Evolutionary conservation across 2,329 filamentous ascomycete genomes (phyloP).

Genomic region (Ceratocystis alfenasii): DNA sequence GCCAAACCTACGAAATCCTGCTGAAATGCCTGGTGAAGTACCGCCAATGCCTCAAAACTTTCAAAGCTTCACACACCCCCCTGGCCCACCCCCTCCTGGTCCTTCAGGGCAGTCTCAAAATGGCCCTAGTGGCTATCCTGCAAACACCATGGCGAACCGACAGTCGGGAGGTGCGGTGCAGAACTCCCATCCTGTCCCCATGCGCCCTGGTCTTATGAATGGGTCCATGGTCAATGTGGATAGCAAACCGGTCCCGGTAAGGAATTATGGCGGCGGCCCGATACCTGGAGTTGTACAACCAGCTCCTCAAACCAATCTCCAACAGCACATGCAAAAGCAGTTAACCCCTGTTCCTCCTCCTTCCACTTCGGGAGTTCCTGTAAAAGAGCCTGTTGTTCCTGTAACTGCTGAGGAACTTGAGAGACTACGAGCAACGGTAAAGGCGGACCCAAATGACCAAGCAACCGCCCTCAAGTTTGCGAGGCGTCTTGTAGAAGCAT

Average conservation of each 20-base stretch:
- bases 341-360: conserved; percentile 26
- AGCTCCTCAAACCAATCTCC: conserved; percentile 26
- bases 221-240: conserved; percentile 45
- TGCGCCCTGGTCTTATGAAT: conserved; percentile 50
- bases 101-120: background rate
- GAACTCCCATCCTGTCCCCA: conserved; percentile 46
- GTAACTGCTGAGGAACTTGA: conserved; percentile 73
- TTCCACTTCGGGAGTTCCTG: conserved; percentile 20
- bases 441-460: conserved; percentile 60
- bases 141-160: conserved; percentile 11
- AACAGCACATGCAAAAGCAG: conserved; percentile 27
- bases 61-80: conserved; percentile 14
- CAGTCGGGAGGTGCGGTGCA: conserved; percentile 16
- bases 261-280: conserved; percentile 36
- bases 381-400: conserved; percentile 33
- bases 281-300: conserved; percentile 32
- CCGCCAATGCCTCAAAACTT: conserved; percentile 35
- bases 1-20: conserved; percentile 54
- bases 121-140: conserved; percentile 8
- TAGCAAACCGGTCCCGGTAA: conserved; percentile 46
- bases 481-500: conserved; percentile 76
- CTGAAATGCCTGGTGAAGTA: conserved; percentile 59
- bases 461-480: conserved; percentile 60
- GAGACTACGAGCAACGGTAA: conserved; percentile 55
- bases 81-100: conserved; percentile 12